phyloP scores from a whole-genome alignment of 2,329 filamentous ascomycete genomes.

The Claviceps maximensis region DNA sequence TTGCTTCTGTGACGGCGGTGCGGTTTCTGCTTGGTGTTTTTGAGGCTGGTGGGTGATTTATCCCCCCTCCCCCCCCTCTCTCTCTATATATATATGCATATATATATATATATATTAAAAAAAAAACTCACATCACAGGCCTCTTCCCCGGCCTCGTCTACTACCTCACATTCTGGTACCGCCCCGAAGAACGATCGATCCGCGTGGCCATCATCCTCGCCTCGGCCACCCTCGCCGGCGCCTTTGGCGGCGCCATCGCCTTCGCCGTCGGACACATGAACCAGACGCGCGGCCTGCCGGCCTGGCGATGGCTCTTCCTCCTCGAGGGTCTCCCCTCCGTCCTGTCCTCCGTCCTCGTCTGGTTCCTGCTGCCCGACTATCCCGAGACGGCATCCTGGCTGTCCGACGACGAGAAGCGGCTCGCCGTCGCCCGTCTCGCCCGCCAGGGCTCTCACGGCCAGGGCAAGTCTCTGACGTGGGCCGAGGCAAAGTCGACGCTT shows the following conservation, averaged over 20 bases:
- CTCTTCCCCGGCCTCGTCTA: conserved; percentile 46
- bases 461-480: conserved; percentile 49
- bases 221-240: conserved; percentile 55
- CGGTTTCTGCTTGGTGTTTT: conserved; percentile 55
- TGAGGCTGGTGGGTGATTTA: conserved; percentile 34
- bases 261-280: conserved; percentile 64
- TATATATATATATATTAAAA: too few species aligned
- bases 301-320: conserved; percentile 57
- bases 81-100: too few species aligned
- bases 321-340: conserved; percentile 54
- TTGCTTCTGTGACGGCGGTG: conserved; percentile 49
- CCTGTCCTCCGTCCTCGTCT: conserved; percentile 46
- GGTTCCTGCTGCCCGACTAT: conserved; percentile 56
- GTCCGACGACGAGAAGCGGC: conserved; percentile 41
- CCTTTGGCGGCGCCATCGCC: conserved; percentile 60
- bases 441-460: conserved; percentile 39
- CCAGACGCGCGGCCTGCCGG: conserved; percentile 42
- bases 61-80: too few species aligned
- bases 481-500: conserved; percentile 55
- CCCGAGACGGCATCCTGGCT: conserved; percentile 54
- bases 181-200: conserved; percentile 54
- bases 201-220: conserved; percentile 58
- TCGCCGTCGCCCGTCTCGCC: conserved; percentile 33
- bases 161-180: conserved; percentile 66
- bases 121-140: neutral